These are phyloP conservation scores for Nymphaea thermarum DNA, from an alignment of 164 flowering plant genomes.

Conservation along the genomic window DNA sequence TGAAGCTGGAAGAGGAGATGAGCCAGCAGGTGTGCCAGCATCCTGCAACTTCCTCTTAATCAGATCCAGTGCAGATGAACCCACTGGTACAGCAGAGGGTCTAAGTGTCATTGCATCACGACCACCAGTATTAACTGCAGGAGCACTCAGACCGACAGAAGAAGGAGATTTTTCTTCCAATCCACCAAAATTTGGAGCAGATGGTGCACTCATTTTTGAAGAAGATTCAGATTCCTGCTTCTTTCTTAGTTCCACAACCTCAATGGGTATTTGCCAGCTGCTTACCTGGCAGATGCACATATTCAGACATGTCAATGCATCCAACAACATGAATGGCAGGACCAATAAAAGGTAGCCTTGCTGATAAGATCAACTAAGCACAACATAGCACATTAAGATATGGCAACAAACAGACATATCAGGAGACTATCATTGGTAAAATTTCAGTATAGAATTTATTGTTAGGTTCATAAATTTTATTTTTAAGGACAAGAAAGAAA, in stretches of 20 bases:
- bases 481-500: neutral
- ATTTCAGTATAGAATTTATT: too few relatives aligned
- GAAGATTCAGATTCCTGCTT: constrained; percentile 41
- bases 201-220: constrained; percentile 15
- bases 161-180: constrained; percentile 40
- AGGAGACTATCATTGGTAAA: too few relatives aligned
- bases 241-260: constrained; percentile 62
- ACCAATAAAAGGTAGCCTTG: too few relatives aligned
- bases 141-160: constrained; percentile 49
- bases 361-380: too few relatives aligned
- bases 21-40: constrained; percentile 50
- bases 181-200: constrained; percentile 18
- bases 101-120: constrained; percentile 70
- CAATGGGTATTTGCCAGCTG: constrained; percentile 93
- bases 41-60: constrained; percentile 93
- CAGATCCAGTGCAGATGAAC: constrained; percentile 89
- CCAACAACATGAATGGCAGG: neutral
- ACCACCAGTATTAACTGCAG: constrained; percentile 76
- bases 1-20: constrained; percentile 34
- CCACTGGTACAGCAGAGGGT: constrained; percentile 28
- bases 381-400: neutral
- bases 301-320: neutral
- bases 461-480: neutral
- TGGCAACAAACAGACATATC: neutral
- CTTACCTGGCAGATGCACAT: constrained; percentile 37